phyloP scores from a whole-genome alignment of 140 eudicot genomes.

The Bidens hawaiensis region DNA sequence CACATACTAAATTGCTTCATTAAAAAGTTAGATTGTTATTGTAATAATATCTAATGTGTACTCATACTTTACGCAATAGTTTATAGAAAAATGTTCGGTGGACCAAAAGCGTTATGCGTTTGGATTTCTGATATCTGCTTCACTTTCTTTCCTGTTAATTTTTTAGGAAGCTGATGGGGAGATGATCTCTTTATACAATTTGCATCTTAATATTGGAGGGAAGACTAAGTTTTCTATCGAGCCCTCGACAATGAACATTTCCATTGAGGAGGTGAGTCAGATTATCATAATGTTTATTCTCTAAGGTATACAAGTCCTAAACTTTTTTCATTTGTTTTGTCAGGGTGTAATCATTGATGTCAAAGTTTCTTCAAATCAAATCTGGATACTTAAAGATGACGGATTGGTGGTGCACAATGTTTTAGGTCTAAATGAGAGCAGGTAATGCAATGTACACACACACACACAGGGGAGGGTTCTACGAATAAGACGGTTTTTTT shows the following conservation, averaged over 20 bases:
- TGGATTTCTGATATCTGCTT: slow-evolving; percentile 8
- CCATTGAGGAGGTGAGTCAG: slow-evolving; percentile 57
- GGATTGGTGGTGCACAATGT: slow-evolving; percentile 51
- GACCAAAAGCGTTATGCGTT: neutral
- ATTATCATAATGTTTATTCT: slow-evolving; percentile 13
- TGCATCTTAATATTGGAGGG: slow-evolving; percentile 53
- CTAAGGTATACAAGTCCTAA: neutral
- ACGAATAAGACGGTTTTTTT: no score
- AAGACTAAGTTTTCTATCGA: slow-evolving; percentile 44
- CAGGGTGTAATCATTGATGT: slow-evolving; percentile 71
- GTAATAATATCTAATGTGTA: neutral
- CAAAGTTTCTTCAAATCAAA: slow-evolving; percentile 53
- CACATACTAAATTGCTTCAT: neutral
- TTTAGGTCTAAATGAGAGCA: slow-evolving; percentile 18
- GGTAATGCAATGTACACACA: slow-evolving; percentile 41
- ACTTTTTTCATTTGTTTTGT: slow-evolving; percentile 16
- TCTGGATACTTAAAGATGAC: slow-evolving; percentile 82
- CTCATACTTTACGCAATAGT: neutral
- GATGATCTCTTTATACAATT: slow-evolving; percentile 43
- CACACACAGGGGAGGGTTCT: no score
- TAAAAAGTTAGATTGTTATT: neutral
- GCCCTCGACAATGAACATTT: slow-evolving; percentile 42
- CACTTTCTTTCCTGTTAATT: slow-evolving; percentile 8
- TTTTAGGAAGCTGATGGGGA: slow-evolving; percentile 53
- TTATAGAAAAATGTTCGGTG: neutral